A percentile compares a stretch with the other conserved stretches of the same genome.
These are phyloP conservation scores for Entonaema liquescens DNA, from an alignment of 495 filamentous ascomycete species.

Conservation along the genomic window DNA sequence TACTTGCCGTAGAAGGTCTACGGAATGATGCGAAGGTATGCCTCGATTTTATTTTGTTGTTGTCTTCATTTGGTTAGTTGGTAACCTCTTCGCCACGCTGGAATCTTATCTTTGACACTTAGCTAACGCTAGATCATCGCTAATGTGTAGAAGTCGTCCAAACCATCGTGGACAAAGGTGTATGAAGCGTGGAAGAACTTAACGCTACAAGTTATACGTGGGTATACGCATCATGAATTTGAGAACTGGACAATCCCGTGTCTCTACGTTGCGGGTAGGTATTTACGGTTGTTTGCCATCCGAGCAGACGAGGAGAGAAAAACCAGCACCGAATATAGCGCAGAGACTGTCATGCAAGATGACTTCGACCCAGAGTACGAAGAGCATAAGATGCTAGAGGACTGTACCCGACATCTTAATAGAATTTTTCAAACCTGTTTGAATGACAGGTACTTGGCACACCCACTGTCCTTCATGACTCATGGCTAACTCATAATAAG, in stretches of 20 bases:
- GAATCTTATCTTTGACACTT: not conserved
- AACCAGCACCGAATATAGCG: slow-evolving; percentile 54
- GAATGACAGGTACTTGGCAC: slow-evolving; percentile 75
- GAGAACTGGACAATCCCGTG: slow-evolving; percentile 89
- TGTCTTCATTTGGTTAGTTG: slow-evolving; percentile 8
- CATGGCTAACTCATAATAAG: slow-evolving; percentile 56
- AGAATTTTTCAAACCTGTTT: slow-evolving; percentile 88
- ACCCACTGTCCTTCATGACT: not conserved
- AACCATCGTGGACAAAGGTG: slow-evolving; percentile 73
- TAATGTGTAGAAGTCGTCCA: slow-evolving; percentile 33
- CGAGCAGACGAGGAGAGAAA: slow-evolving; percentile 77
- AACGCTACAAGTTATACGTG: slow-evolving; percentile 72
- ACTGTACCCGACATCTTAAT: slow-evolving; percentile 87
- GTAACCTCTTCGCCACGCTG: not conserved
- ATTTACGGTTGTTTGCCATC: slow-evolving; percentile 86
- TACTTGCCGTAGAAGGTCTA: slow-evolving; percentile 64
- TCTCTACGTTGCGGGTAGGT: slow-evolving; percentile 83
- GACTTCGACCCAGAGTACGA: slow-evolving; percentile 75
- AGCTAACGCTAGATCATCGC: not conserved
- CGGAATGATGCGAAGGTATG: slow-evolving; percentile 47
- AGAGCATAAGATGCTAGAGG: slow-evolving; percentile 83
- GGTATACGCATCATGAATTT: slow-evolving; percentile 74
- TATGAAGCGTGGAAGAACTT: slow-evolving; percentile 89
- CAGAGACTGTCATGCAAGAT: slow-evolving; percentile 69
- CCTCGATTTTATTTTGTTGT: not conserved